Evolutionary conservation across 164 flowering plant species (phyloP).

Genomic region (Chimonanthus praecox): DNA sequence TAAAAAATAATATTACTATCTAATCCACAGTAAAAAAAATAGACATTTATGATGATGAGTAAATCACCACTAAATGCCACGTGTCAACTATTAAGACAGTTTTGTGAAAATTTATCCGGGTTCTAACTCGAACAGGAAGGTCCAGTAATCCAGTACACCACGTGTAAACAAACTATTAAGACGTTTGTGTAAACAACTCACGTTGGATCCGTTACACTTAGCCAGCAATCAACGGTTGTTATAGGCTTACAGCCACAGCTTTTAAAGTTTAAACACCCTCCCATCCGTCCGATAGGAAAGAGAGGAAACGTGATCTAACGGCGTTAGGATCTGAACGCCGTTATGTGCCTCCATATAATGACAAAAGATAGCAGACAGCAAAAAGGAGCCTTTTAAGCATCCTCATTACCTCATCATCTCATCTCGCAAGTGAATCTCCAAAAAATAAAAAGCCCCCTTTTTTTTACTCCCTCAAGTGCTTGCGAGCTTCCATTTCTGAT

Average conservation of each 20-base stretch:
- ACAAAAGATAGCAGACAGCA: slow-evolving; percentile 1
- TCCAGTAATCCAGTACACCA: background rate
- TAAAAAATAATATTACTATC: too few relatives aligned
- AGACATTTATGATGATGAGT: too few relatives aligned
- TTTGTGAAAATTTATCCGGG: too few relatives aligned
- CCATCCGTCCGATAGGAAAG: background rate
- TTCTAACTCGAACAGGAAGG: background rate
- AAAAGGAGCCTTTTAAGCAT: slow-evolving; percentile 3
- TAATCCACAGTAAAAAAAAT: too few relatives aligned
- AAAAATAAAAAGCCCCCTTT: background rate
- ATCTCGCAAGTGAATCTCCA: background rate
- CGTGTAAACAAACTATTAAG: background rate
- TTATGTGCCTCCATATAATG: background rate
- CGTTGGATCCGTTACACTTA: too few relatives aligned
- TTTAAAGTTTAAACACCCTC: background rate
- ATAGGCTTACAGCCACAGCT: background rate
- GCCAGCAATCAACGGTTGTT: background rate
- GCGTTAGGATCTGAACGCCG: background rate
- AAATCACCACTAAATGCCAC: too few relatives aligned
- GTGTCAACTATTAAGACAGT: too few relatives aligned
- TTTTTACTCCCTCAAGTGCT: background rate
- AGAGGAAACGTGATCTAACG: background rate
- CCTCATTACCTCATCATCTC: background rate
- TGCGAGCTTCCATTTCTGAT: background rate
- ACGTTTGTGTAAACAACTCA: background rate